Evolutionary conservation across 2,329 filamentous ascomycete genomes (phyloP).

Genomic region (Fusarium tricinctum): DNA sequence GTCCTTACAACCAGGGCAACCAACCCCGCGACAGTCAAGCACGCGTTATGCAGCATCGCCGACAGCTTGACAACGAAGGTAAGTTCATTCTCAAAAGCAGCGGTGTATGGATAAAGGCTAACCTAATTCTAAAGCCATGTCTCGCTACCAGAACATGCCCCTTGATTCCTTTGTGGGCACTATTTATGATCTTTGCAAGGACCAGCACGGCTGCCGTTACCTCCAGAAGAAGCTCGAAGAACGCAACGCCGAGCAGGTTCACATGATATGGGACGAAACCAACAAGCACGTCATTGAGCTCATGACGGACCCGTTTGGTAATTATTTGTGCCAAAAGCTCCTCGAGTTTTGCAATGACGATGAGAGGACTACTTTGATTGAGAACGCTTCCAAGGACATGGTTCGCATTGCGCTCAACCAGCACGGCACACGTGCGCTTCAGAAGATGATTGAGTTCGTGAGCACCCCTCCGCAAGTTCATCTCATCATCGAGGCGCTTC

Average conservation of each 20-base stretch:
- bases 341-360: conserved; percentile 96
- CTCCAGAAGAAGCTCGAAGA: conserved; percentile 98
- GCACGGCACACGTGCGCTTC: conserved; percentile 93
- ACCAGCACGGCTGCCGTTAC: conserved; percentile 97
- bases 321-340: conserved; percentile 99
- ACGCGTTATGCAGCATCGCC: conserved; percentile 81
- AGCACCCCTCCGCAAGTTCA: conserved; percentile 86
- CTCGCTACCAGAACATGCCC: conserved; percentile 85
- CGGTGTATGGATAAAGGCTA: conserved; percentile 43
- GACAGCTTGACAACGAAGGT: conserved; percentile 80
- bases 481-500: conserved; percentile 88
- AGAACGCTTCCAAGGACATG: conserved; percentile 89
- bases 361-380: conserved; percentile 91
- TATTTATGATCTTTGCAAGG: conserved; percentile 93
- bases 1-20: conserved; percentile 64
- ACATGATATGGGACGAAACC: conserved; percentile 95
- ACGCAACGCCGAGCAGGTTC: conserved; percentile 83
- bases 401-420: conserved; percentile 96
- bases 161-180: conserved; percentile 85
- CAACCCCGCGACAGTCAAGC: conserved; percentile 80
- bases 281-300: conserved; percentile 94
- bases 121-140: conserved; percentile 67
- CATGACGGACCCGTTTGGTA: conserved; percentile 99
- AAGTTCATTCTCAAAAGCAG: conserved; percentile 45
- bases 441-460: conserved; percentile 99